Evolutionary conservation across 441 rosid species (phyloP).

Genomic region (Euphorbia celastroides): DNA sequence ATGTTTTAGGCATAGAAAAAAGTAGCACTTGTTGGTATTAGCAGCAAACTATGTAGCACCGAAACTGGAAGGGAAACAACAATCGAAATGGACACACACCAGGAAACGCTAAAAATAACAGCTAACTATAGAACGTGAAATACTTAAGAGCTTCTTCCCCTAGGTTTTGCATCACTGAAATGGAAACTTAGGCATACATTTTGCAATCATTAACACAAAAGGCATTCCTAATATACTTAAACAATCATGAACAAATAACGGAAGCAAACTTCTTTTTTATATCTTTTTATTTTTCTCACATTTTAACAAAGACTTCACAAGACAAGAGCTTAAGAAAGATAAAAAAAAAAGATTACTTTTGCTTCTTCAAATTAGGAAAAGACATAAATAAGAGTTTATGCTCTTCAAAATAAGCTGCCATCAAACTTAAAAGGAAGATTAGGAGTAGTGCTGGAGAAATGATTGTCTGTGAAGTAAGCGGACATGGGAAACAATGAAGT

Average conservation of each 20-base stretch:
- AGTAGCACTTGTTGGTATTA: not conserved
- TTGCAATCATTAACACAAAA: not conserved
- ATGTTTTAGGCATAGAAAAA: not conserved
- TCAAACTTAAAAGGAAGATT: slow-evolving; percentile 19
- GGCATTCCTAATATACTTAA: not conserved
- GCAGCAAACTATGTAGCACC: too few relatives aligned
- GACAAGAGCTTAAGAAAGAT: not conserved
- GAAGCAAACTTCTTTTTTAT: not conserved
- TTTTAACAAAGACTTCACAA: not conserved
- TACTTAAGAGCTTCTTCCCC: too few relatives aligned
- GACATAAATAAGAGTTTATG: not conserved
- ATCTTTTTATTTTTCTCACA: not conserved
- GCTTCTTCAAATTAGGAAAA: not conserved
- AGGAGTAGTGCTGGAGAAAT: slow-evolving; percentile 18
- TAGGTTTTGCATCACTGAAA: not conserved
- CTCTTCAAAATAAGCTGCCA: slow-evolving; percentile 18
- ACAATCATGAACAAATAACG: not conserved
- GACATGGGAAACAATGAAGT: slow-evolving; percentile 18
- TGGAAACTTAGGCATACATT: not conserved
- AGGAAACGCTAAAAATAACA: too few relatives aligned
- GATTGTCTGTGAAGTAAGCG: slow-evolving; percentile 16
- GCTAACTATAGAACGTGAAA: too few relatives aligned
- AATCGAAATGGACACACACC: too few relatives aligned
- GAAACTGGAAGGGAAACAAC: too few relatives aligned
- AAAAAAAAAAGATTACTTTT: not conserved